These are phyloP conservation scores for Calonectria montana DNA, from an alignment of 2,329 filamentous ascomycete genomes.

Conservation along the genomic window DNA sequence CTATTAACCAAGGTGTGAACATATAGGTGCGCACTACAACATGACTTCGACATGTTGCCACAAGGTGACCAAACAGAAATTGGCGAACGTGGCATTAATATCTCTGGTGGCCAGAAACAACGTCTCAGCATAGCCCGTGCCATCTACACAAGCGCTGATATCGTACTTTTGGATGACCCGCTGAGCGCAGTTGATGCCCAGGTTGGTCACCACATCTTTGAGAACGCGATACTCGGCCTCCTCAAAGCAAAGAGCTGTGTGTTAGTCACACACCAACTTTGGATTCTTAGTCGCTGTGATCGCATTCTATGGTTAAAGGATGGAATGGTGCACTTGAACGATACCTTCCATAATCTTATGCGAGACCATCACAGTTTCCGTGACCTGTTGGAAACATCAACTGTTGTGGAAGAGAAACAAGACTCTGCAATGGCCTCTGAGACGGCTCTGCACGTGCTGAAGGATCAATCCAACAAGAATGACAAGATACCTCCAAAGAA, in stretches of 20 bases:
- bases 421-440: slow-evolving; percentile 56
- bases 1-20: background rate
- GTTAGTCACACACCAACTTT: slow-evolving; percentile 93
- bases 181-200: slow-evolving; percentile 77
- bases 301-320: slow-evolving; percentile 93
- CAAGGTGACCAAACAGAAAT: slow-evolving; percentile 90
- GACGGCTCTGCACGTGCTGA: slow-evolving; percentile 46
- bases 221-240: slow-evolving; percentile 90
- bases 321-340: slow-evolving; percentile 85
- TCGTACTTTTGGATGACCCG: slow-evolving; percentile 78
- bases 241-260: slow-evolving; percentile 90
- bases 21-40: slow-evolving; percentile 77
- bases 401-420: slow-evolving; percentile 72
- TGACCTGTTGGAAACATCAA: slow-evolving; percentile 86
- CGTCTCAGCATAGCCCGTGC: slow-evolving; percentile 92
- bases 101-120: slow-evolving; percentile 96
- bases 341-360: slow-evolving; percentile 94
- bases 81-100: slow-evolving; percentile 92
- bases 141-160: slow-evolving; percentile 76
- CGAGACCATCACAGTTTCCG: slow-evolving; percentile 80
- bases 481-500: slow-evolving; percentile 77
- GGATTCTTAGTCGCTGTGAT: slow-evolving; percentile 90
- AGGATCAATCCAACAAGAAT: slow-evolving; percentile 54
- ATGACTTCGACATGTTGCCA: slow-evolving; percentile 91
- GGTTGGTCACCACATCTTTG: slow-evolving; percentile 83